Percentiles rank a stretch among this genome's conserved stretches.
Evolutionary conservation across 1,139 yeast species (phyloP).

Genomic region (Candida freyschussii): DNA sequence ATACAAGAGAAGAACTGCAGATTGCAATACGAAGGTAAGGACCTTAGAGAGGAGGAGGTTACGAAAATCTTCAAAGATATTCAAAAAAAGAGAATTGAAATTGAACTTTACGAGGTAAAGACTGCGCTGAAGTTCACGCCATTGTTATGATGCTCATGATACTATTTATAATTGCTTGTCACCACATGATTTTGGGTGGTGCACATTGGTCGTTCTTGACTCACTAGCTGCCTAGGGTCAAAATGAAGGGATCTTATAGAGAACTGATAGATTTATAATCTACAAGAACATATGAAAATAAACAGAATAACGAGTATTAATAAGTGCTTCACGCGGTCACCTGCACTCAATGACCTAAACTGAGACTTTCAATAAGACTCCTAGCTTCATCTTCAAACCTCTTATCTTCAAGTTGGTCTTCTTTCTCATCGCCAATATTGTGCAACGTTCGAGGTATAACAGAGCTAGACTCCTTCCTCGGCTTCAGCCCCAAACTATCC

Average conservation of each 20-base stretch:
- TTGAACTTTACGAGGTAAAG: constrained; percentile 21
- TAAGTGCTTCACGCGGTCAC: not conserved
- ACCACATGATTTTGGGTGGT: too few species aligned
- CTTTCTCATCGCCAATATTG: constrained; percentile 1
- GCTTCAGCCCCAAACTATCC: not conserved
- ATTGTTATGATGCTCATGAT: constrained; percentile 11
- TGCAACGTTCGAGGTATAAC: not conserved
- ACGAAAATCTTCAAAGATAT: constrained; percentile 19
- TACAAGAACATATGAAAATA: too few species aligned
- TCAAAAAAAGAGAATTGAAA: constrained; percentile 8
- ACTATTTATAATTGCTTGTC: not conserved
- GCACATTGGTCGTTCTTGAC: too few species aligned
- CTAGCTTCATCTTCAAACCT: constrained; percentile 24
- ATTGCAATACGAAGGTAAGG: constrained; percentile 14
- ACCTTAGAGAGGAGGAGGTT: constrained; percentile 17
- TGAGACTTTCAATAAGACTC: constrained; percentile 22
- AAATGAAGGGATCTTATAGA: too few species aligned
- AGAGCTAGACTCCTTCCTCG: constrained; percentile 2
- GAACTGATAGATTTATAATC: constrained; percentile 7
- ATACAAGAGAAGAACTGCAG: constrained; percentile 36
- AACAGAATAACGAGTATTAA: too few species aligned
- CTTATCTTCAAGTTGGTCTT: constrained; percentile 12
- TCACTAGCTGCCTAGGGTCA: too few species aligned
- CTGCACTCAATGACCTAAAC: constrained; percentile 3
- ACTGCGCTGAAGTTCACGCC: constrained; percentile 18